phyloP scores from a whole-genome alignment of 108 stramenopile genomes.

The Pseudonitzschia multiseries region DNA sequence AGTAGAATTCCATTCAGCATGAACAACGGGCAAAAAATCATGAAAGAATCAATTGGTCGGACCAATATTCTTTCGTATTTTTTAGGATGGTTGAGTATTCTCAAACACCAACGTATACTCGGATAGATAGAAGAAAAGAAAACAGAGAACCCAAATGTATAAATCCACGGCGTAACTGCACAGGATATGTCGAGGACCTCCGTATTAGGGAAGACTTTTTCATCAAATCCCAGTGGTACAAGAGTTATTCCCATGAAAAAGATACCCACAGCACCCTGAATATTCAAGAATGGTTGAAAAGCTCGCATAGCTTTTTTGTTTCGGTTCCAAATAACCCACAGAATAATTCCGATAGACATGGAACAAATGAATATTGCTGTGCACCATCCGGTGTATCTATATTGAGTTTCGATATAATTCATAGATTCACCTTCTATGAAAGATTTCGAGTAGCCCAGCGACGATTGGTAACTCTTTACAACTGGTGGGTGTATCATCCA shows the following conservation, averaged over 20 bases:
- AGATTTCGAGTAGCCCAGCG: conserved; percentile 17
- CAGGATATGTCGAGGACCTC: conserved; percentile 32
- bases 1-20: conserved; percentile 35
- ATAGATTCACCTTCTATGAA: not conserved
- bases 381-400: conserved; percentile 31
- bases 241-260: conserved; percentile 44
- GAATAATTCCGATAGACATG: conserved; percentile 31
- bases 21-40: conserved; percentile 15
- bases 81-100: conserved; percentile 32
- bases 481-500: not conserved
- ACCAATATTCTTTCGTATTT: conserved; percentile 24
- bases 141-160: conserved; percentile 48
- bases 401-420: conserved; percentile 31
- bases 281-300: conserved; percentile 57
- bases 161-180: conserved; percentile 40
- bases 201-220: conserved; percentile 18
- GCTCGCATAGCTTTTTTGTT: conserved; percentile 45
- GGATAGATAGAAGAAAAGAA: conserved; percentile 52
- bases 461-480: conserved; percentile 21
- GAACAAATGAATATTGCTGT: conserved; percentile 30
- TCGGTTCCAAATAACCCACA: conserved; percentile 40
- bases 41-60: conserved; percentile 1
- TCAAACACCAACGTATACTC: conserved; percentile 49
- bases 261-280: conserved; percentile 40
- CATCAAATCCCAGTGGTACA: conserved; percentile 44